Percentiles rank a stretch among this genome's conserved stretches.
Conservation (phyloP, 306 rosid genomes). For the Castanea mollissima region DNA sequence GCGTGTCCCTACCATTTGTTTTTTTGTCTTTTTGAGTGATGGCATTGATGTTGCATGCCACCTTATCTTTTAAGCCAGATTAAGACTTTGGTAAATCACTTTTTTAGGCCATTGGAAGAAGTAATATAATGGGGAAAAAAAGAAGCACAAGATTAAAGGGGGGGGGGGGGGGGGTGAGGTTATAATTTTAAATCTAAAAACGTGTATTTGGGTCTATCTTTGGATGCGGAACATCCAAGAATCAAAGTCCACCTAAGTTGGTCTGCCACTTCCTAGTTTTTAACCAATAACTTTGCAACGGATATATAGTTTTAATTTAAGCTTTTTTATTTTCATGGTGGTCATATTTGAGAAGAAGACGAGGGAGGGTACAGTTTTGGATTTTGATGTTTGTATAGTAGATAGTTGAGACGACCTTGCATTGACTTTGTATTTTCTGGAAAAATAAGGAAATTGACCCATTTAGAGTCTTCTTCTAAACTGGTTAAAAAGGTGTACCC, state of each 20-base stretch:
- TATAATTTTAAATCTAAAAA: background rate
- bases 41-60: background rate
- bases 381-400: conserved; percentile 1
- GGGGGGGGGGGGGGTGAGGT: background rate
- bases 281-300: conserved; percentile 20
- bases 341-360: conserved; percentile 36
- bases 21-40: background rate
- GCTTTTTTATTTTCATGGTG: conserved; percentile 5
- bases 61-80: background rate
- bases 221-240: conserved; percentile 44
- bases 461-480: background rate
- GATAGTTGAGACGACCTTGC: conserved; percentile 12
- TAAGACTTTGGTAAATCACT: conserved; percentile 5
- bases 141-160: background rate
- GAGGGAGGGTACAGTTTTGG: conserved; percentile 19
- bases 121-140: background rate
- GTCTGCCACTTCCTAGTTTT: conserved; percentile 44
- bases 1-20: background rate
- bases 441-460: background rate
- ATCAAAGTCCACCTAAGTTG: conserved; percentile 55
- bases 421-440: conserved; percentile 24
- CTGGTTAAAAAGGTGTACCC: background rate
- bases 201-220: conserved; percentile 28
- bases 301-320: background rate
- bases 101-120: background rate